phyloP scores from a whole-genome alignment of 768 basidiomycete species.

The Tulasnella sp. region DNA sequence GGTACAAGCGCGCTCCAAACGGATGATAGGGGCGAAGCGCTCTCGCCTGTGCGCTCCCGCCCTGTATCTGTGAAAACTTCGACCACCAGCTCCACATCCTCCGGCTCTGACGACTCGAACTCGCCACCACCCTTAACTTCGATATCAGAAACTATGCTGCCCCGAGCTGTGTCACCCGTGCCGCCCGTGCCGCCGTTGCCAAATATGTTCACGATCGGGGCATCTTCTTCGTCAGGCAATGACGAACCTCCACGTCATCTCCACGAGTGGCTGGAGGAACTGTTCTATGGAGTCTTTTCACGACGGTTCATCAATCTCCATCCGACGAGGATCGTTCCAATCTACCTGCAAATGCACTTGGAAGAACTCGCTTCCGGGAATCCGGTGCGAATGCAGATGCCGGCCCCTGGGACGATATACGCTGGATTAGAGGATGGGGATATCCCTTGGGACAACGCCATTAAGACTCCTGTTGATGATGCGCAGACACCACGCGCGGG shows the following conservation, averaged over 20 bases:
- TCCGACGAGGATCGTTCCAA: conserved; percentile 8
- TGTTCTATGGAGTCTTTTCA: conserved; percentile 3
- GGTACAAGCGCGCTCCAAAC: no score
- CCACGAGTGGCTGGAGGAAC: conserved; percentile 8
- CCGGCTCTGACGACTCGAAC: not conserved
- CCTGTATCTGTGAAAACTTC: not conserved
- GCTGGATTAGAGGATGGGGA: not conserved
- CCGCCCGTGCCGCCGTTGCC: not conserved
- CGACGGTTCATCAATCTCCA: conserved; percentile 10
- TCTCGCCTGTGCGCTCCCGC: not conserved
- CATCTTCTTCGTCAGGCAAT: not conserved
- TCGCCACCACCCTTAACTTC: not conserved
- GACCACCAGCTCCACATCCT: not conserved
- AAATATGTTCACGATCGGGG: not conserved
- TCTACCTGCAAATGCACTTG: conserved; percentile 7
- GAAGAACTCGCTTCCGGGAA: not conserved
- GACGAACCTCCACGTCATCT: not conserved
- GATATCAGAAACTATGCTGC: not conserved
- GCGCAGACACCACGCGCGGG: no score
- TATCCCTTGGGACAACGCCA: no score
- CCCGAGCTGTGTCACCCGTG: not conserved
- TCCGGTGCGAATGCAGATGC: conserved; percentile 5
- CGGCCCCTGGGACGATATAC: conserved; percentile 4
- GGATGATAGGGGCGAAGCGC: no score
- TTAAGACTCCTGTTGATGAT: no score